These are phyloP conservation scores for Amphichorda felina DNA, from an alignment of 2,329 filamentous ascomycete species.

Conservation along the genomic window DNA sequence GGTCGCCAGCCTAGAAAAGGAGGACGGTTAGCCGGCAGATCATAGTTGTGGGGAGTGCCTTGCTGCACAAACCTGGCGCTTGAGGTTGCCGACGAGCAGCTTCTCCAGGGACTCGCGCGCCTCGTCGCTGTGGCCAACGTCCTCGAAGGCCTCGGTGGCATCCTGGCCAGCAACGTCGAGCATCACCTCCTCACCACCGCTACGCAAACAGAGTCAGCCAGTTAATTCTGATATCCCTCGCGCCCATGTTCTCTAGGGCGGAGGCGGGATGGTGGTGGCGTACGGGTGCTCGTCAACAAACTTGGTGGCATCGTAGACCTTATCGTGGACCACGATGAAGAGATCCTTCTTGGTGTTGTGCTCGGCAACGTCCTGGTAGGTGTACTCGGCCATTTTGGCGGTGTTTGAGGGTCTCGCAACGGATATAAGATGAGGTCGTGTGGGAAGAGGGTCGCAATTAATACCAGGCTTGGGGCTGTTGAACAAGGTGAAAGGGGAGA, in stretches of 20 bases:
- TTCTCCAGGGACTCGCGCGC: slow-evolving; percentile 84
- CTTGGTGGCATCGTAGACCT: slow-evolving; percentile 81
- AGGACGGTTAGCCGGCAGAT: background rate
- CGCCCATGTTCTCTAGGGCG: background rate
- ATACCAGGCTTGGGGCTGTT: background rate
- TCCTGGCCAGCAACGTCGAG: slow-evolving; percentile 95
- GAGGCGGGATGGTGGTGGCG: slow-evolving; percentile 18
- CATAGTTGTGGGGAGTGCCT: background rate
- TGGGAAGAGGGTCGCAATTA: background rate
- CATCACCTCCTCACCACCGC: slow-evolving; percentile 95
- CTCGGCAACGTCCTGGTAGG: slow-evolving; percentile 68
- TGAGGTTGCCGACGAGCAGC: slow-evolving; percentile 63
- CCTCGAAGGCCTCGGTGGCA: slow-evolving; percentile 95
- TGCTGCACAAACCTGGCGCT: slow-evolving; percentile 56
- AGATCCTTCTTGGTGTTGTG: slow-evolving; percentile 93
- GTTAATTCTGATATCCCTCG: background rate
- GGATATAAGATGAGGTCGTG: background rate
- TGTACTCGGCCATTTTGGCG: slow-evolving; percentile 43
- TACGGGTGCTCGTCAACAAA: slow-evolving; percentile 97
- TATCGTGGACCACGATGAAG: slow-evolving; percentile 86
- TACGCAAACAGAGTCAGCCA: slow-evolving; percentile 25
- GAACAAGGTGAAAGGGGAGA: background rate
- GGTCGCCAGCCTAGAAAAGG: slow-evolving; percentile 56
- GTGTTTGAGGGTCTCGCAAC: slow-evolving; percentile 7
- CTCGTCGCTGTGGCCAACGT: slow-evolving; percentile 98